Base-by-base conservation (phyloP, 1,139 yeast genomes). In the Candida tetrigidarum region DNA sequence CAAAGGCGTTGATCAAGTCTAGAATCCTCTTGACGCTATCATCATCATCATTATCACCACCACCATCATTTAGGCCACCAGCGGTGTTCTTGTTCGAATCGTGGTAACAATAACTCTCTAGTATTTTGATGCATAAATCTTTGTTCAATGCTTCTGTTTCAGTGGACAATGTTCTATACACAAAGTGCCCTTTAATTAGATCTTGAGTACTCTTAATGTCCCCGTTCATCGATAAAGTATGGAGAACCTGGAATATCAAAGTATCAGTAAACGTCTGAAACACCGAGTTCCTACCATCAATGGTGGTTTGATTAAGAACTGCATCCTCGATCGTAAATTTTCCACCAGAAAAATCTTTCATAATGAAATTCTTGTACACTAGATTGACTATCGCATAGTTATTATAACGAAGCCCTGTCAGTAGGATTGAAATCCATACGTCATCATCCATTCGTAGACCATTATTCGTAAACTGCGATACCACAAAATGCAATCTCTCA, bases 41-140 rank as follows among this genome's bases (percentile, higher is more conserved):
- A 43, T 71, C 76, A 4, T 51, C 41, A 16, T 32, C 23, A 12
- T 35, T 34, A 2, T 30, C 43, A 9, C 9, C n/a, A 14, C 26
- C 30, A 4, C 46, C 50, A 2, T 36, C 36, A 3, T 55, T n/a
- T n/a, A n/a, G n/a, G n/a, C n/a, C n/a, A n/a, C n/a, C n/a, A n/a
- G n/a, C n/a, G n/a, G n/a, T n/a, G n/a, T n/a, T n/a, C n/a, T n/a
- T 60, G 11, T 36, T 43, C 52, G 52, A 45, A 12, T 45, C 41
- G 10, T 61, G 56, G 48, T 61, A 62, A 48, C 78, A 71, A 47
- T 74, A 71, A 1, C 78, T 63, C 44, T 68, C 68, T 6, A 74
- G 61, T 5, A 73, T 63, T 34, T 59, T 59, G 3, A 68, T 47
- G 42, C 71, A 62, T 19, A 74, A 49, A 7, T 70, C 72, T 39